Evolutionary conservation across 2,329 filamentous ascomycete species (phyloP).

Genomic region (Talaromyces sp.): DNA sequence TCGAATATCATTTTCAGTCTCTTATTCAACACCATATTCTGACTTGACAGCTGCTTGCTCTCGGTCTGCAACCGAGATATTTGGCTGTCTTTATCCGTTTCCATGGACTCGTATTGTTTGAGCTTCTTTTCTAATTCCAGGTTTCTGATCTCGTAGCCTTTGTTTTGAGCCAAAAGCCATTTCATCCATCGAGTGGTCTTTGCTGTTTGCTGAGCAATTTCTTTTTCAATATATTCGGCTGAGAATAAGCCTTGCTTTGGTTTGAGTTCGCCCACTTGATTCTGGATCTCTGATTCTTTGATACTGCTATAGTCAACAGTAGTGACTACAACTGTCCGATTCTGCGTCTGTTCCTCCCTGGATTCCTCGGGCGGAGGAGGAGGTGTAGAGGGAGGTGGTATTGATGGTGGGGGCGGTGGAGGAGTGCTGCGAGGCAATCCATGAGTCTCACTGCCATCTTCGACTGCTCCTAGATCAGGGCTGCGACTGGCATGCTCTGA

Average conservation of each 20-base stretch:
- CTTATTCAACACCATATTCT: neutral
- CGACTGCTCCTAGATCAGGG: neutral
- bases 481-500: neutral
- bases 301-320: neutral
- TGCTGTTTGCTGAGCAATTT: neutral
- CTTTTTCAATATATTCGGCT: neutral
- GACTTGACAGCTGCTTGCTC: neutral
- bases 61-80: neutral
- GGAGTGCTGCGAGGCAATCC: neutral
- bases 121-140: neutral
- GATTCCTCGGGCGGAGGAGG: neutral
- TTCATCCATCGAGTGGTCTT: neutral
- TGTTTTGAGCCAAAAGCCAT: neutral
- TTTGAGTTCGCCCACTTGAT: neutral
- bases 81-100: neutral
- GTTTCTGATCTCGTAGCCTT: neutral
- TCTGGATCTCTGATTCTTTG: neutral
- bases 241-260: neutral
- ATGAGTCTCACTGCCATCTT: neutral
- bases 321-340: neutral
- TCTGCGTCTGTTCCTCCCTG: neutral
- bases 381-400: neutral
- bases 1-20: neutral
- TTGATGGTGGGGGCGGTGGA: neutral
- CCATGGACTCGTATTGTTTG: neutral